Evolutionary conservation across 169 alveolate genomes (phyloP), one percentile per base, ranked within the genome.

Genomic region (Theileria equi): DNA sequence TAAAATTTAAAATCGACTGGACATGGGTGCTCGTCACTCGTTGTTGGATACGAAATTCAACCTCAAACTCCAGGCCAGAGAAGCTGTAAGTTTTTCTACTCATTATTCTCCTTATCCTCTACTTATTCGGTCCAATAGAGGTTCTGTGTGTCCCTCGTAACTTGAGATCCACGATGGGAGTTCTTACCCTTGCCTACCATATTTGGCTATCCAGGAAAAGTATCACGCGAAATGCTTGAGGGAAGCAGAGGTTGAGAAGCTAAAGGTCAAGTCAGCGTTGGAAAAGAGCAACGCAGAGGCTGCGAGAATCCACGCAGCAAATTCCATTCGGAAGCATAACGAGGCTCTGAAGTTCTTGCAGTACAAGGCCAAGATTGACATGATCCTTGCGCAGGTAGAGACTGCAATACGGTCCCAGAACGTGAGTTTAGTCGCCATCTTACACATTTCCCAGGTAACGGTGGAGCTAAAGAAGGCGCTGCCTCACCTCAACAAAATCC

Each of bases 221-320:
- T 52, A 34, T n/a, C 60, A 77, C 13, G 57, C 66, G n/a, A 53
- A 59, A 29, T 77, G 86, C 35, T 49, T 55, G 34, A 32, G 61
- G 2, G 86, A 77, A 23, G 86, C 65, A 41, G 86, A 55, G 40
- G 21, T 43, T 19, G 86, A 77, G 57, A 44, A 60, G 54, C 19
- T 25, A 52, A 66, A 58, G 38, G 76, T 77, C 1, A 77, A 77
- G 29, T 17, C 26, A n/a, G 80, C 86, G 1, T 64, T 77, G 5
- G 81, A 65, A 36, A 63, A 55, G 54, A 66, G 73, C 0, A 77
- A 77, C 32, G 19, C 44, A 0, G 86, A 77, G 32, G 58, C 81
- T 21, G 86, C 86, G 16, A 64, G 86, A 2, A 40, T 77, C 53
- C 86, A 77, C 50, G 81, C 86, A 7, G 78, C 60, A 4, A 77